Evolutionary conservation across 139 green algal genomes (phyloP).

Genomic region (Mesostigma viride): DNA sequence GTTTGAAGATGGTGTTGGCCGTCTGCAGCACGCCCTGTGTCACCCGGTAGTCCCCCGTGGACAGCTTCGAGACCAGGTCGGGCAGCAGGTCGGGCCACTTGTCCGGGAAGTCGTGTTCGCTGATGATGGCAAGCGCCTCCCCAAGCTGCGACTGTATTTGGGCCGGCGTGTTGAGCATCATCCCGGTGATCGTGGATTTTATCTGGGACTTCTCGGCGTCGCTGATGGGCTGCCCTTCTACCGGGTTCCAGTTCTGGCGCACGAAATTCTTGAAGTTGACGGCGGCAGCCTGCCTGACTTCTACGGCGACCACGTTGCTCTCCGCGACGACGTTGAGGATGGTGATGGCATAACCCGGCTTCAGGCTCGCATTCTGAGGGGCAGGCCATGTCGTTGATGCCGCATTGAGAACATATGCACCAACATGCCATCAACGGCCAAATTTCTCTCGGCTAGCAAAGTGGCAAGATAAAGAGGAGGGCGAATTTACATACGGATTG

Average conservation of each 20-base stretch:
- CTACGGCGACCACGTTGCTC: conserved; percentile 16
- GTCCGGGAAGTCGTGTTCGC: conserved; percentile 74
- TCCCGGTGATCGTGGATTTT: conserved; percentile 60
- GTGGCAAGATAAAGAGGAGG: not conserved
- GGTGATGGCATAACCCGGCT: conserved; percentile 58
- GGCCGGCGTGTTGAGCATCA: conserved; percentile 78
- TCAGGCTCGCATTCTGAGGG: not conserved
- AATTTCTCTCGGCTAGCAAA: not conserved
- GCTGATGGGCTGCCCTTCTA: not conserved
- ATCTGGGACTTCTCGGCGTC: conserved; percentile 69
- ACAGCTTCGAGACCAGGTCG: conserved; percentile 67
- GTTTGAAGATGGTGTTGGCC: conserved; percentile 92
- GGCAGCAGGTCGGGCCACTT: conserved; percentile 79
- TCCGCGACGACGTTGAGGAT: conserved; percentile 35
- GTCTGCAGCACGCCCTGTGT: conserved; percentile 75
- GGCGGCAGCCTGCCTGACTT: conserved; percentile 74
- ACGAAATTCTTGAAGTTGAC: conserved; percentile 97
- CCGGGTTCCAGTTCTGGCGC: conserved; percentile 67
- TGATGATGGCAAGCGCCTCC: conserved; percentile 87
- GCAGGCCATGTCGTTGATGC: too few relatives aligned
- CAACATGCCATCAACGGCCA: not conserved
- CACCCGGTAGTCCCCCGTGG: conserved; percentile 37
- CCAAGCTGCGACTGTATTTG: conserved; percentile 50
- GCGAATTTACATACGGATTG: not conserved
- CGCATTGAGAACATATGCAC: not conserved